Base-by-base conservation (phyloP, 2,329 filamentous ascomycete species). In the Piedraia hortae region DNA sequence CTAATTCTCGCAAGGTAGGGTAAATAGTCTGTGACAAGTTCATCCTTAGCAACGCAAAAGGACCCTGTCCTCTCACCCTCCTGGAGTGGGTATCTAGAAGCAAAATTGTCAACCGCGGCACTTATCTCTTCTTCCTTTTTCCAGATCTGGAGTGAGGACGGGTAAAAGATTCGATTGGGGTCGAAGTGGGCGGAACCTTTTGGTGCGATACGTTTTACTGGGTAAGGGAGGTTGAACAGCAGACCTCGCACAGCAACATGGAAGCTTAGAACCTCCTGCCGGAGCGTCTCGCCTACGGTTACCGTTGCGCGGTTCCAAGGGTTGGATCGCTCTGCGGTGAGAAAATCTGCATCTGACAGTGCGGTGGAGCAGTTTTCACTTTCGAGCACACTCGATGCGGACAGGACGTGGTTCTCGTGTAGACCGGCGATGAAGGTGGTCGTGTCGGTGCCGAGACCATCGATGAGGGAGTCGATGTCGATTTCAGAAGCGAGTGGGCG, bases 211-310 rank as follows among this genome's bases (percentile, higher is more conserved):
- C 54, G 59, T 41, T 74, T 82, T 6, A 97, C 85, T 0, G 82
- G 82, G 34, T 62, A 62, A 2, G 85, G 85, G 2, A 97, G 56
- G 6, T 66, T 68, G 41, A 89, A 89, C 0, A 91, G 47, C 21
- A 93, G 48, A 1, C 85, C 85, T 7, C 80, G 64, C 0, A 89
- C 74, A 4, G 78, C 78, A 10, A 82, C 67, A 32, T 97, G 75
- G 31, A 91, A 93, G 12, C 72, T 68, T 40, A 97, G 80, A 39
- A 97, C 85, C 30, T 91, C 78, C 44, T 93, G 82, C 4, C 80
- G 67, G 6, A 93, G 48, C 8, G 68, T 56, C 28, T 91, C 82
- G 23, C 41, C 68, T 54, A 42, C 50, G 30, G 40, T 48, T 46
- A 53, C 36, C 48, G 57, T 31, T 39, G 39, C 46, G 12, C 56